A percentile compares a stretch with the other conserved stretches of the same genome.
Conservation (phyloP, 2,329 filamentous ascomycete genomes). For the Fonsecaea pugnacius region DNA sequence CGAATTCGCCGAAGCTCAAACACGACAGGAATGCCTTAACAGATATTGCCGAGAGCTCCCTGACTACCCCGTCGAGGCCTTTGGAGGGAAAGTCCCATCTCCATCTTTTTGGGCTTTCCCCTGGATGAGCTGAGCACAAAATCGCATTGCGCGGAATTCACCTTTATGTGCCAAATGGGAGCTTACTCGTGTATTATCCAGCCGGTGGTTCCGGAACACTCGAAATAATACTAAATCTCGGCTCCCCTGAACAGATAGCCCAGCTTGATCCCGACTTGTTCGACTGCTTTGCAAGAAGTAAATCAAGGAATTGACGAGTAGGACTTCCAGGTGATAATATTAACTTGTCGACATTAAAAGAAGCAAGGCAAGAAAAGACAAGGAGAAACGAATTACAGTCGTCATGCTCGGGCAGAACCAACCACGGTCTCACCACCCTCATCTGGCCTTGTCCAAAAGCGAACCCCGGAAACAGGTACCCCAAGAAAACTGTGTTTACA, state of each 20-base stretch:
- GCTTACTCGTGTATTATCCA: not conserved
- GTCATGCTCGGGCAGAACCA: not conserved
- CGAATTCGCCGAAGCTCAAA: not conserved
- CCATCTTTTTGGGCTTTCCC: not conserved
- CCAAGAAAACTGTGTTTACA: conserved; percentile 15
- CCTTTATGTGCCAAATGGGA: not conserved
- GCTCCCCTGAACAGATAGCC: not conserved
- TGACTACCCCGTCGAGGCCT: not conserved
- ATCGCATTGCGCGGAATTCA: not conserved
- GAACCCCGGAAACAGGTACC: not conserved
- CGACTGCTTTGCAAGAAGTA: not conserved
- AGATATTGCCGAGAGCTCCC: not conserved
- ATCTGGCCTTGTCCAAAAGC: not conserved
- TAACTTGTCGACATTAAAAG: too few relatives aligned
- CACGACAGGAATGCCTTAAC: not conserved
- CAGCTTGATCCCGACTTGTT: not conserved
- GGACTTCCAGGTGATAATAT: not conserved
- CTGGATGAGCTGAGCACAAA: conserved; percentile 2
- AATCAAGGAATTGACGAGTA: not conserved
- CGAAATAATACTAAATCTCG: not conserved
- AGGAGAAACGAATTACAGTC: not conserved
- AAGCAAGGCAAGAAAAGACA: not conserved
- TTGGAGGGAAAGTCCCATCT: too few relatives aligned
- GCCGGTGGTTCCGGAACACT: not conserved
- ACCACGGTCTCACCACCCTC: not conserved